Evolutionary conservation across 1,139 yeast species (phyloP), one percentile per base, ranked within the genome.

Genomic region (Pichia sp.): DNA sequence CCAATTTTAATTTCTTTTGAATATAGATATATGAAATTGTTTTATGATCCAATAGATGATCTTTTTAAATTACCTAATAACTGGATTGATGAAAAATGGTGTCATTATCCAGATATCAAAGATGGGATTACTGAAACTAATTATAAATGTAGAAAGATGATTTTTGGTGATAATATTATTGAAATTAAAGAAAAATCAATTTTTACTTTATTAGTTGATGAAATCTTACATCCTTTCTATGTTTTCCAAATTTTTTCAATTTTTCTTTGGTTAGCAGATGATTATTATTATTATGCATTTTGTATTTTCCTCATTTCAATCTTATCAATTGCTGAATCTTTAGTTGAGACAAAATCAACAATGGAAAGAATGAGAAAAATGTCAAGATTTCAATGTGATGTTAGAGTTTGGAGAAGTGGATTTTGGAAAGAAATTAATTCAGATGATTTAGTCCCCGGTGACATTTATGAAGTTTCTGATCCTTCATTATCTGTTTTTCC

Each of bases 391-490:
- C 73, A 70, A 13, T 84, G 95, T 56, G 89, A 81, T 40, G 85
- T 89, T 2, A 75, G 97, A 56, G 96, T 86, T 1, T 79, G 93
- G 74, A 76, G 98, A 59, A 88, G 85, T 57, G 95, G 84, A 9
- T 91, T 86, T 60, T 91, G 98, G 98, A 83, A 80, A 41, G 89
- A 83, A 49, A 69, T 84, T 2, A 72, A 74, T 32, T 84, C 95
- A 1, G 69, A 72, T n/a, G 93, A 87, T 38, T 69, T 91, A 38
- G 96, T 91, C 1, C 97, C 98, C 0, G 99, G 99, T 37, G 99
- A 91, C 61, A 77, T 58, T 9, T 58, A 56, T 36, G 98, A 93
- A 63, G 77, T 93, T 26, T 78, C 87, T 1, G 97, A 89, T 56
- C 95, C 97, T 0, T 75, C 84, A 0, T 66, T 91, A 46, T 54